A percentile compares a stretch with the other conserved stretches of the same genome.
These are phyloP conservation scores for Fistulina hepatica DNA, from an alignment of 1,284 basidiomycete species.

Conservation along the genomic window DNA sequence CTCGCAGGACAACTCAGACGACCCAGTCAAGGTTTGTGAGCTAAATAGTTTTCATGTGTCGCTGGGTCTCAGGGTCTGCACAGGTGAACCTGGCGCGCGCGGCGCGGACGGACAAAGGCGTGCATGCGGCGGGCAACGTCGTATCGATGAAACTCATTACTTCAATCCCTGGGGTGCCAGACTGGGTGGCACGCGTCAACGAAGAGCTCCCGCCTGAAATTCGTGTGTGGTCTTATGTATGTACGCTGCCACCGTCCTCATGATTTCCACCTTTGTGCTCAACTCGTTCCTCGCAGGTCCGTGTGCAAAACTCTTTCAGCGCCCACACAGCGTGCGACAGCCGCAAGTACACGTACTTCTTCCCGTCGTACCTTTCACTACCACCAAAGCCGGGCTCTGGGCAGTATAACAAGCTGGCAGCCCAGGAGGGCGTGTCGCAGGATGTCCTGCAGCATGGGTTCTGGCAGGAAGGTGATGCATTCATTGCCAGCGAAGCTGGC, in stretches of 20 bases:
- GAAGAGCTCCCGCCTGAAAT: slow-evolving; percentile 82
- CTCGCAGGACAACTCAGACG: slow-evolving; percentile 84
- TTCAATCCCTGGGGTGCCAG: slow-evolving; percentile 56
- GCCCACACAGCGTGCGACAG: slow-evolving; percentile 73
- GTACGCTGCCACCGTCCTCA: slow-evolving; percentile 17
- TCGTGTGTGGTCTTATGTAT: slow-evolving; percentile 82
- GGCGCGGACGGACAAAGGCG: slow-evolving; percentile 94
- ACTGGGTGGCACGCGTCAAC: slow-evolving; percentile 75
- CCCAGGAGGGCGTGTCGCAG: slow-evolving; percentile 16
- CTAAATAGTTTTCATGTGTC: slow-evolving; percentile 1
- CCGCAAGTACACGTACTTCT: slow-evolving; percentile 93
- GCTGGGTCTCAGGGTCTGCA: not conserved
- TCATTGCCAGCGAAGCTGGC: not conserved
- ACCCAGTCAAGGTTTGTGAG: slow-evolving; percentile 70
- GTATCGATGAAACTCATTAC: slow-evolving; percentile 88
- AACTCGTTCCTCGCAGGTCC: slow-evolving; percentile 30
- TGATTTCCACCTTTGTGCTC: slow-evolving; percentile 1
- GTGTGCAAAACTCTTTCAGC: slow-evolving; percentile 81
- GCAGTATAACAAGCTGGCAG: slow-evolving; percentile 38
- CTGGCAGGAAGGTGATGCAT: slow-evolving; percentile 26
- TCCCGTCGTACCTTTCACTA: slow-evolving; percentile 89
- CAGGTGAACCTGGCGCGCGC: slow-evolving; percentile 81
- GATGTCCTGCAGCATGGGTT: slow-evolving; percentile 29
- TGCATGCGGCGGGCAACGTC: slow-evolving; percentile 93
- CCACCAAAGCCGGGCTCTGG: slow-evolving; percentile 77